Evolutionary conservation across 345 rosid species (phyloP), one percentile per base, ranked within the genome.

Genomic region (Erucastrum elatum): DNA sequence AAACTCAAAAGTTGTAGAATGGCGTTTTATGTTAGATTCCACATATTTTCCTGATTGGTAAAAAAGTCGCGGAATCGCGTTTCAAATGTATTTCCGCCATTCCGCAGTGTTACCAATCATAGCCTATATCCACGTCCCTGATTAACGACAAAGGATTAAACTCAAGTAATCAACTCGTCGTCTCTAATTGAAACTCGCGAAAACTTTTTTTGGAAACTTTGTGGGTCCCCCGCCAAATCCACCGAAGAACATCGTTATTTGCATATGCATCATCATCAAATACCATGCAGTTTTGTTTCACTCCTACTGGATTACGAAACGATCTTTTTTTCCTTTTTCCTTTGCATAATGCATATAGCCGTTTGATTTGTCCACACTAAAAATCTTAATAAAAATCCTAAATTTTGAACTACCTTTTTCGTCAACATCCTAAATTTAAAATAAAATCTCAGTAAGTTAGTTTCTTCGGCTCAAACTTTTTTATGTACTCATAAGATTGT

Each of bases 201-300:
- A 17, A 21, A 71, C 64, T 78, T 71, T 76, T 59, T 25, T 7
- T 7, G 46, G 27, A 15, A 27, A 27, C 25, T 66, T 37, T 11
- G 9, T 2, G 81, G 90, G 87, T 17, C 91, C 96, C 89, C 96
- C 89, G 86, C 91, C 75, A 84, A 86, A 93, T 93, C 98, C 87
- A 83, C 86, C 86, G 87, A 85, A 89, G 89, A 81, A 84, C 87
- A 88, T 84, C 79, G 90, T 87, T 84, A 82, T 71, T 70, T 73
- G 82, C 84, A 64, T 64, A 12, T 60, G 4, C 25, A 53, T 79
- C 33, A 63, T 70, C 21, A 61, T 66, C 25, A 77, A 66, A 68
- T 77, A 61, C n/a, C 67, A 64, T 77, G 81, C 56, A 1, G 74
- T 82, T 69, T 77, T 69, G n/a, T 31, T 64, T 37, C 67, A 53